Evolutionary conservation across 1,139 yeast genomes (phyloP), one percentile per base, ranked within the genome.

Genomic region (Pichia sp.): DNA sequence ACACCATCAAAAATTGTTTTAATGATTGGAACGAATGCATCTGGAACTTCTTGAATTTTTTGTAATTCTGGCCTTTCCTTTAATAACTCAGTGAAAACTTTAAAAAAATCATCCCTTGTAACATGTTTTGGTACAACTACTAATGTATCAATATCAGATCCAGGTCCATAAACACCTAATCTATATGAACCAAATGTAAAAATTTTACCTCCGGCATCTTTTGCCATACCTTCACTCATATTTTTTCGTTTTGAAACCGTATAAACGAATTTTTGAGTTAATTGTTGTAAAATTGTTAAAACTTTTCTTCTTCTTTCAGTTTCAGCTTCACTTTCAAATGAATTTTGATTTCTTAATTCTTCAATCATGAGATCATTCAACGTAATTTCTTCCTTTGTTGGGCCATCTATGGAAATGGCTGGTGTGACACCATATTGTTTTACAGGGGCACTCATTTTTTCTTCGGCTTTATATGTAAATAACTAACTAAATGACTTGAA

Each of bases 151-250:
- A 93, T 93, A 83, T 93, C 99, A 0, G 96, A 87, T 0, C 99
- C 98, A 0, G 99, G 99, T 0, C 99, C 97, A 70, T 91, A 89
- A 9, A 93, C 99, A 1, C 99, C 99, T 45, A 93, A 72, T 56
- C 96, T 75, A 64, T 91, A 93, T 0, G 98, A 91, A 0, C 99
- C 99, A 70, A 80, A 93, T 0, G 98, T 90, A 67, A 91, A 93
- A 16, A 95, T 80, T 68, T 95, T 95, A 19, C 99, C 99, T 42
- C 99, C 99, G 0, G 98, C 96, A 68, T 93, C 99, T 56, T 73
- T 79, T 0, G 99, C 96, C 96, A 93, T 90, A 6, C 97, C 96
- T 56, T 93, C 98, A 34, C 93, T 82, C 97, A 93, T 90, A 65
- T 93, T 90, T 65, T 86, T 88, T 55, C 76, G 80, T 57, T 79